Conservation (phyloP, 768 basidiomycete species). For the Mrakia gelida region DNA sequence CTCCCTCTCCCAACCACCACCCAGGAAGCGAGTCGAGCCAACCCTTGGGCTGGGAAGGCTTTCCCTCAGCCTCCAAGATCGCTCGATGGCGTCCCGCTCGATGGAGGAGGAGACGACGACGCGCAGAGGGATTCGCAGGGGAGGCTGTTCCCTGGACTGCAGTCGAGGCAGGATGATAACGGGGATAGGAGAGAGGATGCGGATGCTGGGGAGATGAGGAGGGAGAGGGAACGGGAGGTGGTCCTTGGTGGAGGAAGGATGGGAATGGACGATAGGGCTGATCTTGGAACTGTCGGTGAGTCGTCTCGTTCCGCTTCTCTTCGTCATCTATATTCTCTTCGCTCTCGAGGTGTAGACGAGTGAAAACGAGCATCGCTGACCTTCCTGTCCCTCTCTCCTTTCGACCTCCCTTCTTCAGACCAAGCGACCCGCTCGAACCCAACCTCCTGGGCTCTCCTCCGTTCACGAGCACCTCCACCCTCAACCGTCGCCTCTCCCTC, state of each 20-base stretch:
- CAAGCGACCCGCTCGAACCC: constrained; percentile 14
- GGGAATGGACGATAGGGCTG: not conserved
- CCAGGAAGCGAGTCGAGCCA: not conserved
- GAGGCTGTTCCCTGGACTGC: not conserved
- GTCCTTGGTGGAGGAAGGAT: not conserved
- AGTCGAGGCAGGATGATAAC: not conserved
- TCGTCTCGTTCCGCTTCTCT: not conserved
- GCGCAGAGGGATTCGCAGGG: not conserved
- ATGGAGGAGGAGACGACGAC: not conserved
- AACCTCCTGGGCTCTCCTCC: constrained; percentile 15
- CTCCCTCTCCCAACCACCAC: not conserved
- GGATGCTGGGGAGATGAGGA: not conserved
- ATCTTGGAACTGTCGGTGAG: not conserved
- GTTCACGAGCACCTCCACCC: not conserved
- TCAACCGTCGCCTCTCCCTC: not conserved
- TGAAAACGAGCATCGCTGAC: not conserved
- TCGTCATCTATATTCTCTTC: not conserved
- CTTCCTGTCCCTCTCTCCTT: not conserved
- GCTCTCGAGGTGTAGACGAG: not conserved
- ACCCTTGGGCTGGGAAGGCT: constrained; percentile 20
- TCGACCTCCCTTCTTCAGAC: not conserved
- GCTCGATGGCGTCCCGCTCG: not conserved
- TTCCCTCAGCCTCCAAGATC: not conserved
- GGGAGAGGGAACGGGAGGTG: constrained; percentile 11
- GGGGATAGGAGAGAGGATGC: constrained; percentile 10